These are phyloP conservation scores for Parietaria judaica DNA, from an alignment of 306 rosid species.

Conservation along the genomic window DNA sequence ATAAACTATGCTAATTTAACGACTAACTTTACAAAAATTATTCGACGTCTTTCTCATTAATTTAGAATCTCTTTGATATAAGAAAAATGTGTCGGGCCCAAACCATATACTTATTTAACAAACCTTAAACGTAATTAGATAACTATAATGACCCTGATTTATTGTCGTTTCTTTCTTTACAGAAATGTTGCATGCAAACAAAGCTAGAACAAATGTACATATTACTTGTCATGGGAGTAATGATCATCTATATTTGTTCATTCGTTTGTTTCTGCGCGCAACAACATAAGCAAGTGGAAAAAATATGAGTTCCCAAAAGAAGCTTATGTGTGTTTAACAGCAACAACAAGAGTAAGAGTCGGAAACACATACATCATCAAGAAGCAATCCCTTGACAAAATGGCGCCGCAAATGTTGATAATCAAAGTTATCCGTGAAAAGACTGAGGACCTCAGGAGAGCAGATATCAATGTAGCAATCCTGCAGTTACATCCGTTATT, in stretches of 20 bases:
- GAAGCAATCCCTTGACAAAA: constrained; percentile 92
- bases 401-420: constrained; percentile 97
- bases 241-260: not conserved
- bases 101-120: too few species aligned
- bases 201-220: not conserved
- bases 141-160: too few species aligned
- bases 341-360: constrained; percentile 8
- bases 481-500: constrained; percentile 43
- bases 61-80: too few species aligned
- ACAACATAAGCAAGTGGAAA: not conserved
- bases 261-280: not conserved
- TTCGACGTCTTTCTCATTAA: too few species aligned
- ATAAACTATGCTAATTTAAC: too few species aligned
- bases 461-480: constrained; percentile 96
- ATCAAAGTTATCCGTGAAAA: constrained; percentile 94
- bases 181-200: not conserved
- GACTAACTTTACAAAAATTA: too few species aligned
- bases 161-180: too few species aligned
- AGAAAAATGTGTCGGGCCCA: too few species aligned
- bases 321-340: too few species aligned
- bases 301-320: not conserved
- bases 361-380: constrained; percentile 71
- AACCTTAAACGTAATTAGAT: too few species aligned
- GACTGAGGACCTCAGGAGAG: constrained; percentile 93
- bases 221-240: not conserved